Percentiles rank a stretch among this genome's conserved stretches.
phyloP scores from a whole-genome alignment of 345 rosid species.

The Erysimum cheiranthoides region DNA sequence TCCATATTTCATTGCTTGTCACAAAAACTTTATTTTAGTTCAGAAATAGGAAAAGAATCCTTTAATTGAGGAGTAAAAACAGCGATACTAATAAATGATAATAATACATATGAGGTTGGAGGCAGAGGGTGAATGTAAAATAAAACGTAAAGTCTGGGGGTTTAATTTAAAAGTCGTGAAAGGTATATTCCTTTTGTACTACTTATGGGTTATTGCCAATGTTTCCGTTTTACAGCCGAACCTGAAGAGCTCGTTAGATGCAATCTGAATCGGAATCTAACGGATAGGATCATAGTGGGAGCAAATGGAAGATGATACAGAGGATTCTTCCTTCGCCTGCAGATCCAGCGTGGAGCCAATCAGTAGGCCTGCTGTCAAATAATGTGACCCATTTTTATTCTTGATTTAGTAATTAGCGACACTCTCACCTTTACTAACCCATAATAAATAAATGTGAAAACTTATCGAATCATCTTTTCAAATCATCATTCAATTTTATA shows the following conservation, averaged over 20 bases:
- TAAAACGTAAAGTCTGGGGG: constrained; percentile 30
- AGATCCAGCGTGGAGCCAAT: constrained; percentile 45
- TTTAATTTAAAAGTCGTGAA: constrained; percentile 24
- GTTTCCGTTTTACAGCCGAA: constrained; percentile 28
- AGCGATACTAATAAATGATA: not conserved
- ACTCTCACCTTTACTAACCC: not conserved
- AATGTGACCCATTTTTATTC: constrained; percentile 32
- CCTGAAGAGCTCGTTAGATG: constrained; percentile 33
- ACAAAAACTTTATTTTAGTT: too few relatives aligned
- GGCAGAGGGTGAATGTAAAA: not conserved
- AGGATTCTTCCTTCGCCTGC: constrained; percentile 34
- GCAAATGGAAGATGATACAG: constrained; percentile 6
- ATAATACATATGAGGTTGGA: too few relatives aligned
- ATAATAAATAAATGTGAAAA: not conserved
- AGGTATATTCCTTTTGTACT: constrained; percentile 42
- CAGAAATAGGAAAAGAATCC: not conserved
- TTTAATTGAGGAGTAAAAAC: constrained; percentile 12
- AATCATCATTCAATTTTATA: constrained; percentile 6
- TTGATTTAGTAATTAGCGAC: not conserved
- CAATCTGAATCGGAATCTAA: constrained; percentile 30
- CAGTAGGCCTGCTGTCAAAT: constrained; percentile 37
- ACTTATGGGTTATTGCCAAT: constrained; percentile 1
- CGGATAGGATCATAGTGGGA: not conserved
- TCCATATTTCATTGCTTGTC: too few relatives aligned
- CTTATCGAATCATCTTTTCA: constrained; percentile 8